Base-by-base conservation (phyloP, 2,329 filamentous ascomycete genomes). In the Colletotrichum chrysophilum region DNA sequence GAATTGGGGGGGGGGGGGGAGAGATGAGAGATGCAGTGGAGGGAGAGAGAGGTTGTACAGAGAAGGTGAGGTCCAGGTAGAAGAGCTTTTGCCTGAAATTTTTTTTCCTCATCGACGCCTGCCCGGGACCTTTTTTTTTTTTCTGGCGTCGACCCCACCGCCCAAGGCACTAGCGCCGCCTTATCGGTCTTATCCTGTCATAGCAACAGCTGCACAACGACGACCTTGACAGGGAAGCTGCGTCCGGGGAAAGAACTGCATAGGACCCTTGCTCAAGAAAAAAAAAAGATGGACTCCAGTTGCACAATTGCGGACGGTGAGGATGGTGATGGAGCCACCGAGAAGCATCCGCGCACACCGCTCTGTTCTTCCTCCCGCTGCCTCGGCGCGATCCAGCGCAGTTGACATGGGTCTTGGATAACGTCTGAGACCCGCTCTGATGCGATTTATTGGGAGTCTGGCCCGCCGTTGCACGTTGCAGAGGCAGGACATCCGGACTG, bases 41-140 rank as follows among this genome's bases (percentile, higher is more conserved):
- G 38, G 61, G 71, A 71, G 26, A 73, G 24, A 71, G 26, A 74
- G 36, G 77, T 66, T 65, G 38, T 68, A 61, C 32, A 66, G 66
- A 71, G 43, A 76, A 69, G 66, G 65, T 61, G 52, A 70, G 71
- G 66, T 38, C 55, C 60, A 58, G 52, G 65, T 68, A 24, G 66
- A 67, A 58, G 73, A 76, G 67, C 75, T 76, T 70, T 74, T 76
- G 71, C 72, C 77, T 69, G 66, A 76, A 78, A 75, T 73, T 78
- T 78, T 78, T 78, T 76, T 75, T 71, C 68, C 43, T 74, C 43
- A 52, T 61, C 34, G 70, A 71, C 66, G 24, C 14, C 69, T 62
- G 69, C 66, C 43, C 62, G 38, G 72, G 68, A 75, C 74, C 74
- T 68, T 76, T 71, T 24, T 24, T 55, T 43, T 71, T 18, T 38